Evolutionary conservation across 768 basidiomycete genomes (phyloP), one percentile per base, ranked within the genome.

Genomic region (Calocera viscosa): DNA sequence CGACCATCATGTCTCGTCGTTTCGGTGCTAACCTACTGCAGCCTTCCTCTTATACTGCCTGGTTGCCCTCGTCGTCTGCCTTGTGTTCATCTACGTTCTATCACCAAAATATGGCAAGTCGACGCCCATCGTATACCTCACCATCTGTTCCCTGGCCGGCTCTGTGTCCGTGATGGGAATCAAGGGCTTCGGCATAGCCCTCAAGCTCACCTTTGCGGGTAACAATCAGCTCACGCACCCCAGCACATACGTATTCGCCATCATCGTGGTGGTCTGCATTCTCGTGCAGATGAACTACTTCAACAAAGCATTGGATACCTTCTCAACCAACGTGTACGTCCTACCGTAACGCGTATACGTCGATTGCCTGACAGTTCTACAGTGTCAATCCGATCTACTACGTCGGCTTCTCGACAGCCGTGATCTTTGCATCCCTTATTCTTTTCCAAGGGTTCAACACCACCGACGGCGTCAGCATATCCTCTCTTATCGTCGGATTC

Each of bases 321-420:
- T 97, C 76, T 94, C 93, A 1, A 96, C 94, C 49, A 98, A 98
- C 74, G 91, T 97, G 93, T 95, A 83, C 70, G 91, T 82, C 16
- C 7, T 43, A 28, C 0, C 38, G 7, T 49, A 17, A 11, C 14
- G 26, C 53, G 30, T 26, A 60, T 2, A 7, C 30, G 14, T 5
- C 5, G 10, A 5, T 26, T 32, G 24, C 28, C 16, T 26, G 17
- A 30, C 22, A 8, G n/a, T 53, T 49, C 26, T 22, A 65, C 70
- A 95, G 93, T 63, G 94, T 98, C 64, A 98, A 98, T 75, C 95
- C 94, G 0, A 89, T 96, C 81, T 98, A 98, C 78, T 97, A 94
- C 73, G 95, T 97, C 76, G 88, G 91, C 75, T 99, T 99, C 79
- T 91, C 92, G 19, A 90, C 90, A 1, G 88, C 89, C 2, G 97